phyloP scores from a whole-genome alignment of 805 yeast genomes.

The Metschnikowia drakensbergensis region DNA sequence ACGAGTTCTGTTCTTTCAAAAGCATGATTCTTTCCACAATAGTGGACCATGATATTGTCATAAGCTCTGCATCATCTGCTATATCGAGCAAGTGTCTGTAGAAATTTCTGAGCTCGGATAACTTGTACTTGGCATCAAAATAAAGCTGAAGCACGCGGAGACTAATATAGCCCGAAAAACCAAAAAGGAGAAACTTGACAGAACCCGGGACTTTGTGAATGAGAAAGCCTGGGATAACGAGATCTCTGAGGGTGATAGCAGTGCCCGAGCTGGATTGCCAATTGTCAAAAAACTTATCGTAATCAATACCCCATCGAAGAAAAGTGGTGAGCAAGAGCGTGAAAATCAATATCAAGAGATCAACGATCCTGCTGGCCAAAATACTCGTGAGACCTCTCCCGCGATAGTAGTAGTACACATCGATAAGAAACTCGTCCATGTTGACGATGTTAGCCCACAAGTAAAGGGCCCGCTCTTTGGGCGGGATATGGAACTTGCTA shows the following conservation, averaged over 20 bases:
- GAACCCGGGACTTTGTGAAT: constrained; percentile 36
- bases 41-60: constrained; percentile 90
- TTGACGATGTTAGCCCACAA: constrained; percentile 96
- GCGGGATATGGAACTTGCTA: constrained; percentile 30
- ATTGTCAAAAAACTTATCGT: constrained; percentile 29
- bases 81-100: constrained; percentile 69
- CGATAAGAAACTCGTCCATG: constrained; percentile 79
- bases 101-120: constrained; percentile 73
- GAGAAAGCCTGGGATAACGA: constrained; percentile 43
- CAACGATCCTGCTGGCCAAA: constrained; percentile 59
- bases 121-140: constrained; percentile 55
- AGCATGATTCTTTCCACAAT: constrained; percentile 73
- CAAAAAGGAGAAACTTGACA: constrained; percentile 60
- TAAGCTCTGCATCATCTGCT: constrained; percentile 70
- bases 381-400: constrained; percentile 85
- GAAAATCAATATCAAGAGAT: constrained; percentile 71
- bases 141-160: constrained; percentile 53
- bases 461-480: constrained; percentile 79
- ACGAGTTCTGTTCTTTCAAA: constrained; percentile 76
- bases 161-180: constrained; percentile 51
- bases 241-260: constrained; percentile 29
- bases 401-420: constrained; percentile 76
- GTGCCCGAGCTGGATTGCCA: constrained; percentile 21
- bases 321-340: constrained; percentile 76
- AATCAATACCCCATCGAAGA: constrained; percentile 78